These are phyloP conservation scores for Cladosporium oxysporum DNA, from an alignment of 2,329 filamentous ascomycete genomes.

Conservation along the genomic window DNA sequence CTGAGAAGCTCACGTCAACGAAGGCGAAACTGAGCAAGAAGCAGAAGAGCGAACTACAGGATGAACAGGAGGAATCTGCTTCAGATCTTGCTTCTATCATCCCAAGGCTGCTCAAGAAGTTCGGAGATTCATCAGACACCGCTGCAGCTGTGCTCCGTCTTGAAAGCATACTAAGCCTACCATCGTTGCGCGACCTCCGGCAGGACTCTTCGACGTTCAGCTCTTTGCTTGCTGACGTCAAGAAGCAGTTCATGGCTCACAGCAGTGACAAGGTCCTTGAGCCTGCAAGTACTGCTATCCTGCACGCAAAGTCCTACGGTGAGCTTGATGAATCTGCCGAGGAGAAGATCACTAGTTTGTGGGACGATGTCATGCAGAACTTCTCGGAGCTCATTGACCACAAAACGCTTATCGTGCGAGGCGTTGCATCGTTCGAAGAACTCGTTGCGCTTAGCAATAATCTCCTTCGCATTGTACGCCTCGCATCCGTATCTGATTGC, in stretches of 20 bases:
- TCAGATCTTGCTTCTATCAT: constrained; percentile 76
- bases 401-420: constrained; percentile 70
- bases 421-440: constrained; percentile 62
- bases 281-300: constrained; percentile 78
- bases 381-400: constrained; percentile 68
- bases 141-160: constrained; percentile 83
- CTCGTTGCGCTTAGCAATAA: constrained; percentile 37
- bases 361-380: constrained; percentile 78
- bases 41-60: constrained; percentile 62
- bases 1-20: constrained; percentile 61
- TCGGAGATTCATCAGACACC: constrained; percentile 83
- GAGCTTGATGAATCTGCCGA: constrained; percentile 86
- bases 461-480: constrained; percentile 34
- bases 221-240: constrained; percentile 83
- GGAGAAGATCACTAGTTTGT: constrained; percentile 75
- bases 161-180: constrained; percentile 82
- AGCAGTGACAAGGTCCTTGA: constrained; percentile 80
- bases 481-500: constrained; percentile 62
- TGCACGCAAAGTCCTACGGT: constrained; percentile 83
- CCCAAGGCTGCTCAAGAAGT: constrained; percentile 86
- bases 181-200: constrained; percentile 83
- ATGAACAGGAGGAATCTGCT: constrained; percentile 76
- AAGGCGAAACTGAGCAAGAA: constrained; percentile 59
- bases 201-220: constrained; percentile 82
- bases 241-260: constrained; percentile 91